Evolutionary conservation across 176 grass and related monocot species (phyloP).

Genomic region (Dactylis glomerata): DNA sequence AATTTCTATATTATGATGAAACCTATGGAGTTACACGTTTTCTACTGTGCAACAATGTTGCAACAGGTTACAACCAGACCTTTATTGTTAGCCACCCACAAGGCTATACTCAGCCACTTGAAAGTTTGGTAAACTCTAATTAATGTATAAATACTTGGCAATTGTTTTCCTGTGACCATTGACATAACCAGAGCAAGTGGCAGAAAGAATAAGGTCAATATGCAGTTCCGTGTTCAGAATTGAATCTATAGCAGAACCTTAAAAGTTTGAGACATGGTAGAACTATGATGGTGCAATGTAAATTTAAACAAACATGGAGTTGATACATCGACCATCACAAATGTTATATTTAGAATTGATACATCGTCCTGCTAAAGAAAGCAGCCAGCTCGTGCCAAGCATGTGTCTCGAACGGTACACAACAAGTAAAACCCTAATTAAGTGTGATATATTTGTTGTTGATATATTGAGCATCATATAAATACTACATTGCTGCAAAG

Average conservation of each 20-base stretch:
- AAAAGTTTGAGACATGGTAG: background rate
- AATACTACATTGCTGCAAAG: no score
- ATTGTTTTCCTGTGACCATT: background rate
- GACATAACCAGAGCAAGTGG: background rate
- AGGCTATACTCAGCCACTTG: background rate
- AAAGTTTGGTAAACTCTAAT: background rate
- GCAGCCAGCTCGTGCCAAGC: no score
- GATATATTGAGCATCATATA: no score
- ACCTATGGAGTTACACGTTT: background rate
- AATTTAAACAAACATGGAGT: background rate
- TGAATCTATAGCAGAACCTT: background rate
- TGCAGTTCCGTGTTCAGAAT: background rate
- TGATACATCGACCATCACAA: background rate
- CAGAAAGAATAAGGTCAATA: background rate
- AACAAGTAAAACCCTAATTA: no score
- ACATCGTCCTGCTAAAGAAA: background rate
- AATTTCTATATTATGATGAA: background rate
- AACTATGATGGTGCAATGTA: background rate
- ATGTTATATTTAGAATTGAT: background rate
- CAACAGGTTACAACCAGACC: background rate
- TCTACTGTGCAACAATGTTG: background rate
- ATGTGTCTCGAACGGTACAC: no score
- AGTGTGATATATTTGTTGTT: no score
- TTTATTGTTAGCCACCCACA: background rate
- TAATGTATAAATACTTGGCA: background rate